Percentiles rank a stretch among this genome's conserved stretches.
Evolutionary conservation across 2,329 filamentous ascomycete genomes (phyloP).

Genomic region (Xylariaceae sp.): DNA sequence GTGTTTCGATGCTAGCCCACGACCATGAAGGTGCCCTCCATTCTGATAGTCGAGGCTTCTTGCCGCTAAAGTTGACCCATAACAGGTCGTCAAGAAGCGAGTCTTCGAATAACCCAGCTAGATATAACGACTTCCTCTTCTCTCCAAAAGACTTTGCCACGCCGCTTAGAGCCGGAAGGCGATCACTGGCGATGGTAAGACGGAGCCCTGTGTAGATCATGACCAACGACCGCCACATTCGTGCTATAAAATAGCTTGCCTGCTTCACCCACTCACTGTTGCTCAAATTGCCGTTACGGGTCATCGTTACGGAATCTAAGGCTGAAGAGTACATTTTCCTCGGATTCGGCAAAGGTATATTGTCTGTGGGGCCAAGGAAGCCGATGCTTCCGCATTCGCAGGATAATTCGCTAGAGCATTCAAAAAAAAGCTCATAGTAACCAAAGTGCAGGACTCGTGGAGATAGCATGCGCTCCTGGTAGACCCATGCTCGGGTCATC

Average conservation of each 20-base stretch:
- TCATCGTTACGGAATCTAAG: not conserved
- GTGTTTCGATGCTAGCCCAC: slow-evolving; percentile 14
- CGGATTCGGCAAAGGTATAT: not conserved
- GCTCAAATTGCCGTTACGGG: not conserved
- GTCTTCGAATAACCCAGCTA: not conserved
- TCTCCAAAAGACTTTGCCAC: not conserved
- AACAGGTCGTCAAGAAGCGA: slow-evolving; percentile 13
- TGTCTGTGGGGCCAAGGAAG: not conserved
- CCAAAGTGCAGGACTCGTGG: slow-evolving; percentile 9
- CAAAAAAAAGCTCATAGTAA: slow-evolving; percentile 11
- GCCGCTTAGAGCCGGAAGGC: not conserved
- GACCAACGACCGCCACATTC: not conserved
- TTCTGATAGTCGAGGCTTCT: not conserved
- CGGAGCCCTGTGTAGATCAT: not conserved
- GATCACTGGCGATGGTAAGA: not conserved
- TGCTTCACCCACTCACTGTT: not conserved
- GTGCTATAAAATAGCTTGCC: not conserved
- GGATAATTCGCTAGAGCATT: slow-evolving; percentile 1
- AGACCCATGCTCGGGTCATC: slow-evolving; percentile 11
- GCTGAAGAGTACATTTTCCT: not conserved
- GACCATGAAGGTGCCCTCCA: slow-evolving; percentile 12
- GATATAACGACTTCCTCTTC: not conserved
- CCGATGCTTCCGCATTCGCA: slow-evolving; percentile 4
- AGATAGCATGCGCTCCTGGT: slow-evolving; percentile 15
- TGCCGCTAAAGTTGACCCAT: slow-evolving; percentile 2